Conservation (phyloP, 495 filamentous ascomycete genomes). For the Apodospora peruviana region DNA sequence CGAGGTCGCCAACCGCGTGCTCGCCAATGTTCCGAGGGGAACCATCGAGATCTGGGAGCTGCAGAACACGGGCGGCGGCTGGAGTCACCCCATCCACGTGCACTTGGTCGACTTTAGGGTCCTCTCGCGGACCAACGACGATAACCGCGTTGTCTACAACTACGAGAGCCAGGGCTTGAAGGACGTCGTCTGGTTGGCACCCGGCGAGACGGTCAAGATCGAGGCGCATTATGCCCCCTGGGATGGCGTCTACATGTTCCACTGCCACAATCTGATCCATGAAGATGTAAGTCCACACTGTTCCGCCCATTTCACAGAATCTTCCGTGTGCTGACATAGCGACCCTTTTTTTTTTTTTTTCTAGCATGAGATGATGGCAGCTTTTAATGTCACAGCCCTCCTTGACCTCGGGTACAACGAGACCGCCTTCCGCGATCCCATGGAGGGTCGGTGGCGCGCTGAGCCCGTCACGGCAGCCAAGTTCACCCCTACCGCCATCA, state of each 20-base stretch:
- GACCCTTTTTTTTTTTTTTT: too few species aligned
- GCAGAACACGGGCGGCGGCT: slow-evolving; percentile 39
- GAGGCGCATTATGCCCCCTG: slow-evolving; percentile 47
- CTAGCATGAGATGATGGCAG: slow-evolving; percentile 54
- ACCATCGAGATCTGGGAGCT: slow-evolving; percentile 47
- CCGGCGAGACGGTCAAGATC: slow-evolving; percentile 42
- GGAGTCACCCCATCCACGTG: slow-evolving; percentile 53
- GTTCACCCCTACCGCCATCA: slow-evolving; percentile 22
- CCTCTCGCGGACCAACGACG: slow-evolving; percentile 31
- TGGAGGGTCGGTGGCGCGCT: slow-evolving; percentile 26
- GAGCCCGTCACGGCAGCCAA: slow-evolving; percentile 18
- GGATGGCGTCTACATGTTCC: slow-evolving; percentile 53
- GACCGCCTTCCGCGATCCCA: slow-evolving; percentile 32
- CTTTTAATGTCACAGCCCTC: slow-evolving; percentile 50
- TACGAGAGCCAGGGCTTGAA: slow-evolving; percentile 49
- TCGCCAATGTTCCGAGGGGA: slow-evolving; percentile 43
- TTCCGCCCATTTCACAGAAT: not conserved
- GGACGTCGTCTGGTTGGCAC: slow-evolving; percentile 46
- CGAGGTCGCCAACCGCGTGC: slow-evolving; percentile 46
- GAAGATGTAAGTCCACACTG: slow-evolving; percentile 35
- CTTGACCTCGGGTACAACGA: slow-evolving; percentile 43
- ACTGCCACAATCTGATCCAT: slow-evolving; percentile 54
- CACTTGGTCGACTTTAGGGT: slow-evolving; percentile 56
- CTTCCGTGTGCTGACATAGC: not conserved
- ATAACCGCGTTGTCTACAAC: slow-evolving; percentile 28